phyloP scores from a whole-genome alignment of 768 basidiomycete species.

The Termitomyces sp. region DNA sequence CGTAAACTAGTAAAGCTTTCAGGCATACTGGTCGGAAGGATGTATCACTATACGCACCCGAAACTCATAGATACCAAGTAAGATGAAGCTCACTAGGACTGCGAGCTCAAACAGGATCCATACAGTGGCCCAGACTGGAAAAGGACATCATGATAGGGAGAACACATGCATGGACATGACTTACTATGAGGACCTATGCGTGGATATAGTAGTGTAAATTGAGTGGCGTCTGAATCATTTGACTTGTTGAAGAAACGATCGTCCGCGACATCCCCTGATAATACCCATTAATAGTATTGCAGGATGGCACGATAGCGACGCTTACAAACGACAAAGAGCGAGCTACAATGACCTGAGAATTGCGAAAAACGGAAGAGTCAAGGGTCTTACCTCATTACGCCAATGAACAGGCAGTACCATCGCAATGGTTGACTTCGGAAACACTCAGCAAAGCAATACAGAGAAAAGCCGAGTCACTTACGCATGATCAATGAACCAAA shows the following conservation, averaged over 20 bases:
- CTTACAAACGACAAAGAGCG: constrained; percentile 86
- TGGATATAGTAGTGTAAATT: constrained; percentile 76
- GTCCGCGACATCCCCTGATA: constrained; percentile 86
- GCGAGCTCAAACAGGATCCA: constrained; percentile 82
- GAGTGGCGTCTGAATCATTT: constrained; percentile 90
- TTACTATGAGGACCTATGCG: constrained; percentile 66
- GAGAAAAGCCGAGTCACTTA: constrained; percentile 29
- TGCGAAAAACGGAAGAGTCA: neutral
- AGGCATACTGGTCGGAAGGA: neutral
- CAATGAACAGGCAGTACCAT: constrained; percentile 80
- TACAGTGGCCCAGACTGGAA: constrained; percentile 69
- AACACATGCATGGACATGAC: constrained; percentile 13
- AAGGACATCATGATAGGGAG: neutral
- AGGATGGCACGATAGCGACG: neutral
- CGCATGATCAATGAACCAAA: constrained; percentile 96
- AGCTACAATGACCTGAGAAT: constrained; percentile 30
- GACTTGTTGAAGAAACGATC: constrained; percentile 93
- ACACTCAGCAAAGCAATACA: neutral
- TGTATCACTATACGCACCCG: constrained; percentile 39
- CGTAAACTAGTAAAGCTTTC: constrained; percentile 33
- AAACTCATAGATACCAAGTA: constrained; percentile 81
- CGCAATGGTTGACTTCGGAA: constrained; percentile 64
- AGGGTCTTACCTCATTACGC: constrained; percentile 72
- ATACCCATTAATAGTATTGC: neutral
- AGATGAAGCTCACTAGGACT: constrained; percentile 70